Base-by-base conservation (phyloP, 768 basidiomycete genomes). In the Mycena rebaudengoi region DNA sequence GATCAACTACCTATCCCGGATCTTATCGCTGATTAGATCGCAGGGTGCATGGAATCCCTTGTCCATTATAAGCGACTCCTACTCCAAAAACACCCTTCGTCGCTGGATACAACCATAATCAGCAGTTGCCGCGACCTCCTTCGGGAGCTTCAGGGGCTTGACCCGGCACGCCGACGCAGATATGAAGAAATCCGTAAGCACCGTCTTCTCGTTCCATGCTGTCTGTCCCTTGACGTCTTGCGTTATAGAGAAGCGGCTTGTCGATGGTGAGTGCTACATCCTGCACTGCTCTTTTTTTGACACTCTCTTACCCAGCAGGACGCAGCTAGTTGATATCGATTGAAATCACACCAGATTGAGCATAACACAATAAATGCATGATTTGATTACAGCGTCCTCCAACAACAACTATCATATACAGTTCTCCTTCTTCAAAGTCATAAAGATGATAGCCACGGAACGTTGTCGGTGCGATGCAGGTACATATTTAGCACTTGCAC, bases 21-120 rank as follows among this genome's bases (percentile, higher is more conserved):
- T 63, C n/a, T 52, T 30, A 39, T 55, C 41, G 20, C n/a, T 64
- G 46, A 58, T 52, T 13, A 20, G 43, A 32, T 56, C 46, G 26
- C 21, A 98, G 96, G 96, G 96, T 97, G 95, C 72, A 89, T 98
- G 84, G 95, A 97, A 70, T 94, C 94, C 0, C 83, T 98, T 35
- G 89, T 95, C 1, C 86, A 92, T 69, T 98, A 98, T 78, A 90
- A 90, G 71, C 82, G 80, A 26, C 75, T 95, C n/a, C 75, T 95
- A 26, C 62, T 91, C n/a, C 76, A 74, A 54, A 81, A 86, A 30
- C 79, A 86, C 65, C 56, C 77, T 3, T 67, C 74, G 11, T 64
- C 69, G 2, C 65, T 79, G 23, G 75, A 79, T n/a, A 75, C 70
- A n/a, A 66, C 52, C n/a, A 67, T 87, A 61, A 75, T 66, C 26